These are phyloP conservation scores for Rhynchospora breviuscula DNA, from an alignment of 176 grass and related monocot genomes.

Conservation along the genomic window DNA sequence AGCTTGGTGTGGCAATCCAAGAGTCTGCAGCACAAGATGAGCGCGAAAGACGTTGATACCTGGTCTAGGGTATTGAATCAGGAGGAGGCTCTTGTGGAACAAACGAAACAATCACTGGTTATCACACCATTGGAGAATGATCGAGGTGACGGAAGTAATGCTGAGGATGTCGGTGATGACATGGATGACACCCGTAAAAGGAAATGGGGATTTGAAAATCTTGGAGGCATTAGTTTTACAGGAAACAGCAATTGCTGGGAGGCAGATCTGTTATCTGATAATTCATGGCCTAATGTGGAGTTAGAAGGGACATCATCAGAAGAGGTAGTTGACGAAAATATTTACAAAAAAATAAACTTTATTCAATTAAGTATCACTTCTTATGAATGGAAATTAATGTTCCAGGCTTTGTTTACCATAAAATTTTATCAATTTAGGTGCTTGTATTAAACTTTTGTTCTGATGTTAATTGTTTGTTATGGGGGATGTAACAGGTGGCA, in stretches of 20 bases:
- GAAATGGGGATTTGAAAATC: constrained; percentile 6
- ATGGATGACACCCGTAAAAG: background rate
- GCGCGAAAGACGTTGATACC: constrained; percentile 41
- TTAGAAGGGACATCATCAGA: background rate
- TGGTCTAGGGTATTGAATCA: constrained; percentile 55
- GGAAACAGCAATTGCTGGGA: background rate
- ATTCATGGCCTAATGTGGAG: background rate
- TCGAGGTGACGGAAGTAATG: background rate
- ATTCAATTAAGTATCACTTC: background rate
- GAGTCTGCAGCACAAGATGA: constrained; percentile 69
- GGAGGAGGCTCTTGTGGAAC: constrained; percentile 37
- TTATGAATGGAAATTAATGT: background rate
- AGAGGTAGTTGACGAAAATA: background rate
- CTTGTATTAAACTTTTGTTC: background rate
- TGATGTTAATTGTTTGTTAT: background rate
- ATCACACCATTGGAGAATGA: background rate
- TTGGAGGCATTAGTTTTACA: background rate
- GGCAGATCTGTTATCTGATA: background rate
- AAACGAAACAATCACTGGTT: constrained; percentile 15
- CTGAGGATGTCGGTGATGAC: background rate
- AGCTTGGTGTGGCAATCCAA: constrained; percentile 66
- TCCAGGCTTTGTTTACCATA: background rate
- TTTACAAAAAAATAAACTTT: background rate
- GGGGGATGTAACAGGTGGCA: background rate
- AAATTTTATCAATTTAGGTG: background rate